phyloP scores from a whole-genome alignment of 306 rosid species.

The Gillenia trifoliata region DNA sequence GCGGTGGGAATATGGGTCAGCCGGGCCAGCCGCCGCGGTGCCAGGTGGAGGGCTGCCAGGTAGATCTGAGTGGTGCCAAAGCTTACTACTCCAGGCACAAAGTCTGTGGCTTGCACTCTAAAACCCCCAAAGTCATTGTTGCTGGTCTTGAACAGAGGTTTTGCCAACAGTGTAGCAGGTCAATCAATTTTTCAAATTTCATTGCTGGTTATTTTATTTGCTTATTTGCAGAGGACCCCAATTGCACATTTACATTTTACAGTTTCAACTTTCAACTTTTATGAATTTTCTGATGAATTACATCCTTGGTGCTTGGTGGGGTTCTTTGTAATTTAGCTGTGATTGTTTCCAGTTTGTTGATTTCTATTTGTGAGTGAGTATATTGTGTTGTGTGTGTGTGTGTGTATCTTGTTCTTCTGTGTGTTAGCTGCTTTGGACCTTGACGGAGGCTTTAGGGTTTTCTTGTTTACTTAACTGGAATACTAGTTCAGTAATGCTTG shows the following conservation, averaged over 20 bases:
- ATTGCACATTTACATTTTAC: background rate
- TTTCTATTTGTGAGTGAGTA: background rate
- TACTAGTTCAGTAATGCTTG: background rate
- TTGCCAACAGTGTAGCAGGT: constrained; percentile 99
- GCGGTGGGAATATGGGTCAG: constrained; percentile 22
- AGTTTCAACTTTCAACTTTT: background rate
- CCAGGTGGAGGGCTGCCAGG: constrained; percentile 84
- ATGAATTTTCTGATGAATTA: background rate
- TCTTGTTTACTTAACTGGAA: background rate
- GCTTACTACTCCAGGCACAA: constrained; percentile 92
- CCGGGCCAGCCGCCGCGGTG: constrained; percentile 72
- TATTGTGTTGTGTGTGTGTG: background rate
- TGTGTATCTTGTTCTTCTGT: background rate
- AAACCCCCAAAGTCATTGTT: constrained; percentile 70
- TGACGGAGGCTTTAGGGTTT: background rate
- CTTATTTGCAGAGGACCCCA: background rate
- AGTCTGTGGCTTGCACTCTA: constrained; percentile 83
- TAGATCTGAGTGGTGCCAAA: constrained; percentile 84
- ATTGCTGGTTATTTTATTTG: background rate
- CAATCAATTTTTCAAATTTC: background rate
- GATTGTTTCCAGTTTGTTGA: background rate
- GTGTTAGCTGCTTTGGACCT: background rate
- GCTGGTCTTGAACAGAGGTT: constrained; percentile 79
- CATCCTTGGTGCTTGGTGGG: background rate
- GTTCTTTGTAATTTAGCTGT: background rate